Evolutionary conservation across 345 rosid genomes (phyloP).

Genomic region (Eucalyptus lansdowneana): DNA sequence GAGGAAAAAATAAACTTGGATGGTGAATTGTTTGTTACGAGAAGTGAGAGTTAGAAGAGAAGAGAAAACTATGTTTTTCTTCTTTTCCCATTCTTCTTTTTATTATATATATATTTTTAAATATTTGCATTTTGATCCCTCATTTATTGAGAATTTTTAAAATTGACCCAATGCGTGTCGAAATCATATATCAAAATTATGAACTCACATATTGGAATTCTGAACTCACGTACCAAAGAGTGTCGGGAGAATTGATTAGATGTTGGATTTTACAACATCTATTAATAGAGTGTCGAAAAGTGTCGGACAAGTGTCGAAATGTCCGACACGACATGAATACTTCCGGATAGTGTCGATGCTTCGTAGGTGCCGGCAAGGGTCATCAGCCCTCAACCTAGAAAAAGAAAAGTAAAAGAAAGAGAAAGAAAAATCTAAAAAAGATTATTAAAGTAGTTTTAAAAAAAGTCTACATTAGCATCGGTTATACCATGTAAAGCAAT

Average conservation of each 20-base stretch:
- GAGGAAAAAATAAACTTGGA: too few relatives aligned
- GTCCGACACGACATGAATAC: rapidly evolving
- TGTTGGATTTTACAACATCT: too few relatives aligned
- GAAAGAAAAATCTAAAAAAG: background rate
- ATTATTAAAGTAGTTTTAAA: too few relatives aligned
- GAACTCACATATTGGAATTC: rapidly evolving
- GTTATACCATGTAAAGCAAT: rapidly evolving
- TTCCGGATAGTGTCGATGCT: rapidly evolving
- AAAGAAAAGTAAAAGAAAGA: too few relatives aligned
- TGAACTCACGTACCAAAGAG: rapidly evolving
- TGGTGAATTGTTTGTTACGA: too few relatives aligned
- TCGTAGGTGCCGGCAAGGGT: rapidly evolving
- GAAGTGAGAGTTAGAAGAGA: too few relatives aligned
- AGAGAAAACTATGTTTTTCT: too few relatives aligned
- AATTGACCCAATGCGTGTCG: rapidly evolving
- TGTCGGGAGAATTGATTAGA: rapidly evolving
- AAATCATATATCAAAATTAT: rapidly evolving
- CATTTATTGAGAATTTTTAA: too few relatives aligned
- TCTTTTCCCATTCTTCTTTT: too few relatives aligned
- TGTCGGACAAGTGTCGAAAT: rapidly evolving
- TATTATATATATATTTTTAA: too few relatives aligned
- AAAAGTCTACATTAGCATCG: rapidly evolving
- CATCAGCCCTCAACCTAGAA: background rate
- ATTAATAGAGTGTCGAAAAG: rapidly evolving
- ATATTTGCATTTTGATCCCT: too few relatives aligned